Evolutionary conservation across 1,139 yeast genomes (phyloP), one percentile per base, ranked within the genome.

Genomic region (Pichia sp.): DNA sequence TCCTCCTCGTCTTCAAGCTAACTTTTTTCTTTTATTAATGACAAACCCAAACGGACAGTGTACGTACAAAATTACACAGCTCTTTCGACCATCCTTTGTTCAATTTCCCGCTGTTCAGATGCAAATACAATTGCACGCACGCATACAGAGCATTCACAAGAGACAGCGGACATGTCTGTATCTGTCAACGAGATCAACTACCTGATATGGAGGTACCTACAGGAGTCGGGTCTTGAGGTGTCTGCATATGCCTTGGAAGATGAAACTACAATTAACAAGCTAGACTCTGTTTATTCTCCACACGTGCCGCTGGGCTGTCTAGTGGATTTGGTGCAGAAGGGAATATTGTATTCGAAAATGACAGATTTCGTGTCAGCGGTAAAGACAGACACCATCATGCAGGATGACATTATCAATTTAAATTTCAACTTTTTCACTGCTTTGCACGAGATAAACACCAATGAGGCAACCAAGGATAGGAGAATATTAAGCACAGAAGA

Each of bases 131-230:
- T 34, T 34, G 18, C 37, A 34, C 37, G 18, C 37, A 34, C 37
- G 37, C 37, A 34, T 16, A 7, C 19, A n/a, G 18, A 34, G 37
- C 37, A 34, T 34, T 34, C 37, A 13, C 18, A 13, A 30, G 37
- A 34, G 18, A n/a, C 37, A 16, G 18, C 37, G 18, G 37, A 34
- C 37, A 89, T 89, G 96, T 85, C 96, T 36, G 73, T 93, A 51
- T 80, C 95, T 6, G 85, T 95, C 57, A 82, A 79, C 54, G 96
- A 91, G 70, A 77, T 93, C 54, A 93, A 93, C 73, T 91, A 93
- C 67, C 76, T 93, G 64, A 80, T 93, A 55, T 93, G 97, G 96
- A 73, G 98, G 60, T 93, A 93, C 66, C 75, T 91, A 44, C 96
- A 89, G 66, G 99, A 93, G 66, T 77, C 88, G 7, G 97, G 96